Evolutionary conservation across 2,329 filamentous ascomycete genomes (phyloP), one percentile per base, ranked within the genome.

Genomic region (Ophiostoma populinum): DNA sequence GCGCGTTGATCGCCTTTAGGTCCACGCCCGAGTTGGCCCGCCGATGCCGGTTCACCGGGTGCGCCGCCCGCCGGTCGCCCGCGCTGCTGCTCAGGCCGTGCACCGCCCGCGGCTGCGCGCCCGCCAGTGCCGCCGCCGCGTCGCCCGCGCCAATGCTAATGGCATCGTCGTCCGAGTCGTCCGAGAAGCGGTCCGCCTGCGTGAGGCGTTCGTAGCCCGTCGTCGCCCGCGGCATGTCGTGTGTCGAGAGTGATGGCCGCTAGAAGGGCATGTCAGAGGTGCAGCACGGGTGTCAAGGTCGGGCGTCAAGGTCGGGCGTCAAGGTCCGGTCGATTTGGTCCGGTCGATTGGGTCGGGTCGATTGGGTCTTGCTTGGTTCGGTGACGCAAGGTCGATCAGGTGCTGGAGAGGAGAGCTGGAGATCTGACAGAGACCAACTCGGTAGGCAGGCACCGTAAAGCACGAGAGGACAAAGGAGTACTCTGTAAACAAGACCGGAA

Each of bases 1-100:
- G 70, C 40, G 87, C 86, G 55, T 98, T 98, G 57, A 98, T 95
- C 40, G 90, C 90, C 54, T 95, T 95, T 51, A 98, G 80, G 51
- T 98, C 90, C 13, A 98, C 87, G 3, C 86, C 87, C 15, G 83
- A 83, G 47, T 86, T 90, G 51, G 81, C 80, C 7, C 34, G 24
- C 17, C 43, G 42, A 7, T 39, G 41, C 13, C 32, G 34, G 32
- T 37, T 18, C 11, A 25, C 20, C 21, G 19, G 24, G 25, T 35
- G 27, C 6, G 24, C 16, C 3, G 29, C 24, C 16, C 37, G 34
- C 8, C 34, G 34, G 17, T 16, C 12, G 26, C 34, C 26, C 17
- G 29, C 29, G 13, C 21, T 10, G 9, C 37, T 57, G 51, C 47
- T 59, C 46, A 57, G 57, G 43, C 62, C 58, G 46, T 26, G 29